Evolutionary conservation across 306 rosid genomes (phyloP).

Genomic region (Pyrus communis): DNA sequence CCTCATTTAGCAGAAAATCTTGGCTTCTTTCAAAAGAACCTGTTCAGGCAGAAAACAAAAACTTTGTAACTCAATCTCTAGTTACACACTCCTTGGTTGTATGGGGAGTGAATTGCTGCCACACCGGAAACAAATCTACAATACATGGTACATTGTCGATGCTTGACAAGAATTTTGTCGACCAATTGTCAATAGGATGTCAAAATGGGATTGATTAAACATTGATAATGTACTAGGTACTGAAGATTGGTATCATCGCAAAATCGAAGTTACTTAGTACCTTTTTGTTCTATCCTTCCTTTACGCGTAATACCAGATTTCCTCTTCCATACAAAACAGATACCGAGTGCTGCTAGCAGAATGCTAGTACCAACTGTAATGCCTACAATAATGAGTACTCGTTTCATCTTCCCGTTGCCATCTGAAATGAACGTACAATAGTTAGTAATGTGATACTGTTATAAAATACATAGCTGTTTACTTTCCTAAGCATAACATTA

Average conservation of each 20-base stretch:
- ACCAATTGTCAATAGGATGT: neutral
- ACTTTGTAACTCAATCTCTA: neutral
- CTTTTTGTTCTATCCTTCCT: constrained; percentile 14
- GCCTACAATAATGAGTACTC: constrained; percentile 21
- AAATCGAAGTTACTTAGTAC: constrained; percentile 12
- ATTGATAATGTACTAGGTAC: neutral
- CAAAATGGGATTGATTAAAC: neutral
- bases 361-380: constrained; percentile 28
- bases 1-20: constrained; percentile 21
- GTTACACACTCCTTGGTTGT: neutral
- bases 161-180: neutral
- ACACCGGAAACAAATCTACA: neutral
- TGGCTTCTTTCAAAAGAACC: constrained; percentile 36
- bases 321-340: constrained; percentile 29
- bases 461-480: neutral
- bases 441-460: neutral
- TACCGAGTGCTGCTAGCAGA: constrained; percentile 15
- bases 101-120: neutral
- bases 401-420: constrained; percentile 17
- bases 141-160: neutral
- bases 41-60: constrained; percentile 14
- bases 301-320: neutral
- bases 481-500: neutral
- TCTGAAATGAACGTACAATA: constrained; percentile 14
- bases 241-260: neutral